Evolutionary conservation across 202 grass and related monocot genomes (phyloP), one percentile per base, ranked within the genome.

Genomic region (Setaria viridis): DNA sequence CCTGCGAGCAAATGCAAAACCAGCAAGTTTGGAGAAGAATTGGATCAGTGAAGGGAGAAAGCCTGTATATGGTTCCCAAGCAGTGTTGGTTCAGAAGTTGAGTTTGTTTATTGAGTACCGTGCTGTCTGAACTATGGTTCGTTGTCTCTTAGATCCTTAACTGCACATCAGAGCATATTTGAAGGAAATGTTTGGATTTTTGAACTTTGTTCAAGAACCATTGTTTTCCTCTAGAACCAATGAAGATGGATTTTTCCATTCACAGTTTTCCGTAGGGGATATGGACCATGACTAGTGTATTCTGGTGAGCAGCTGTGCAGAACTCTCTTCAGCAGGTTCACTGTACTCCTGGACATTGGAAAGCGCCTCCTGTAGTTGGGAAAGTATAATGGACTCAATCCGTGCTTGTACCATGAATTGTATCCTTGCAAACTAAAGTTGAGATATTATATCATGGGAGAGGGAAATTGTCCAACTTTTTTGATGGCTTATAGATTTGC

Each of bases 11-110:
- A 99, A 91, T 96, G 87, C 87, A 68, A 96, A 94, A 77, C 77
- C 91, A 46, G 87, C 86, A 37, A 82, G 79, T 76, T 88, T 94
- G 88, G 91, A 96, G 78, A 99, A 92, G 85, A 91, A 96, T 79
- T 99, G 97, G 97, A 90, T 99, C 45, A 62, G 71, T 62, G 96
- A 94, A 69, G 91, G 86, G 66, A 99, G 84, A 29, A 99, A 96
- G 65, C 91, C 97, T 33, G 48, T 93, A 51, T 96, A 91, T 77
- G 93, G 93, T 74, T 91, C 93, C 34, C 88, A 72, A 51, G 90
- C 89, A 15, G 87, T 94, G 59, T 93, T 99, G 80, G 87, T 91
- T 83, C 94, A 96, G 76, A 99, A 99, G 88, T 41, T 99, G 67
- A 78, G 73, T 71, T 41, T 95, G 70, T 96, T 96, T 75, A 83